Evolutionary conservation across 495 filamentous ascomycete genomes (phyloP), one percentile per base, ranked within the genome.

Genomic region (Talaromyces adpressus): DNA sequence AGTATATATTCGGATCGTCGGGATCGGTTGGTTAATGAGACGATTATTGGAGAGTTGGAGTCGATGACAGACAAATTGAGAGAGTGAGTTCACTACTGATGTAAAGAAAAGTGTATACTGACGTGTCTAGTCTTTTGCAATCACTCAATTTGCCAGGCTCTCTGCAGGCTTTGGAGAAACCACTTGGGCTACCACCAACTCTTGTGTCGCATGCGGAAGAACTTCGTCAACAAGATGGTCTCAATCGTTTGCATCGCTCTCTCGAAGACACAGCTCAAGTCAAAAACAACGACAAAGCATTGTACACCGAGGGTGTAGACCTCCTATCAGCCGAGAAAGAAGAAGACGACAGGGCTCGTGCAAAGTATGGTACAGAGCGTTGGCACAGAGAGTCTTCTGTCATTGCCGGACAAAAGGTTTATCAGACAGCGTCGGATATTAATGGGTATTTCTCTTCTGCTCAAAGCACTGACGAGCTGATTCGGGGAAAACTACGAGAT

Each of bases 1-100:
- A 96, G 91, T 60, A 96, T 97, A 14, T 98, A 98, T 70, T 93
- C 91, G 34, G 92, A 98, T 72, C 85, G 93, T 51, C 82, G 93
- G 41, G 93, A 98, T 71, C 83, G 93, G 36, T 77, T 96, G 32
- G 84, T 98, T 61, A 96, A 95, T 73, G 88, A 87, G 64, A 85
- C 84, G 20, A 89, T 97, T 32, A 88, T 97, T 64, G 87, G 87
- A 14, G 91, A 96, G 69, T 74, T 98, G 30, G 93, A 96, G 69
- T 85, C 79, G 4, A 79, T 97, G 72, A 96, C 91, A 3, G 85
- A 88, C 59, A 84, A 85, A 61, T 79, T 97, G 8, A 86, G 95
- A 68, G 90, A 95, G 72, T 82, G 71, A 65, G 76, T 75, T 30
- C 39, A 18, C 7, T 0, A 36, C 22, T 34, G 25, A n/a, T 32